Evolutionary conservation across 306 rosid genomes (phyloP).

Genomic region (Malus sylvestris): DNA sequence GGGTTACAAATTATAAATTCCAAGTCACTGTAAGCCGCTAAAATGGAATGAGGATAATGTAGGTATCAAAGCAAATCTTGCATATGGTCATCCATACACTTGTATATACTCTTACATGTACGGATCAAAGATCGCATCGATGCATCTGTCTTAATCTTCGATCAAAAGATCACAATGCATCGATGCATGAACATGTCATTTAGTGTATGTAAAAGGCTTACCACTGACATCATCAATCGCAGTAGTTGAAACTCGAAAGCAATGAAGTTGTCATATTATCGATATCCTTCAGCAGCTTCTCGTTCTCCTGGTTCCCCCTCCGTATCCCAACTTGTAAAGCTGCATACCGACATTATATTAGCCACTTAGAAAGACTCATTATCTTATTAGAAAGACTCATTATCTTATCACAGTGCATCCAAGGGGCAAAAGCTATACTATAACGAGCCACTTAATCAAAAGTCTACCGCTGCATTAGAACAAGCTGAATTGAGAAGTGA

Average conservation of each 20-base stretch:
- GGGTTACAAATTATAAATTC: background rate
- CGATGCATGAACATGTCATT: background rate
- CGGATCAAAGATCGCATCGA: background rate
- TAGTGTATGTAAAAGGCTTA: conserved; percentile 14
- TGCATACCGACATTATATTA: conserved; percentile 23
- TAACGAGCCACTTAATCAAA: background rate
- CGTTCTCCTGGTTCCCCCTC: conserved; percentile 43
- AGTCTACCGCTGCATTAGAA: background rate
- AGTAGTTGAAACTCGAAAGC: conserved; percentile 31
- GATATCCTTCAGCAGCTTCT: conserved; percentile 50
- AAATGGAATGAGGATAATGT: background rate
- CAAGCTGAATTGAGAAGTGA: background rate
- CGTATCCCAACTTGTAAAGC: conserved; percentile 47
- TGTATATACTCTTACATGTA: background rate
- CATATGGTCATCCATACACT: background rate
- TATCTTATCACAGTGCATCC: background rate
- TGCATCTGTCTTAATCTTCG: background rate
- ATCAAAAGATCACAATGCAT: background rate
- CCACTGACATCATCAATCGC: conserved; percentile 29
- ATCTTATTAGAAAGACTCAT: background rate
- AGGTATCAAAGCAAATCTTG: background rate
- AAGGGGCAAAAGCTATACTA: background rate
- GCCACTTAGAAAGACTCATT: background rate
- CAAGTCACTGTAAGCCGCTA: conserved; percentile 3
- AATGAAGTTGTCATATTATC: conserved; percentile 39